These are phyloP conservation scores for Fusarium sp. DNA, from an alignment of 2,329 filamentous ascomycete species.

Conservation along the genomic window DNA sequence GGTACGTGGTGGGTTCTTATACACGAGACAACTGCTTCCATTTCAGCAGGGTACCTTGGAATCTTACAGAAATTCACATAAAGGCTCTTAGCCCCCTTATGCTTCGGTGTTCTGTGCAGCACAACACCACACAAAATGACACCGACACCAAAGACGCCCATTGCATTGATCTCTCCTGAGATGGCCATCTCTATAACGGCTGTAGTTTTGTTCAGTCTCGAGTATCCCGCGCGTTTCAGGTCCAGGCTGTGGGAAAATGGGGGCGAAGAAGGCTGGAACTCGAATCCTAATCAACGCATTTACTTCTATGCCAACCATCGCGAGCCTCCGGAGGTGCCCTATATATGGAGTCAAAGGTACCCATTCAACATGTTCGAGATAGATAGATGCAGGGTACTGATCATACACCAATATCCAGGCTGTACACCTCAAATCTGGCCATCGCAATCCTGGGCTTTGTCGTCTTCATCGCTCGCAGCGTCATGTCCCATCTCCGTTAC, in stretches of 20 bases:
- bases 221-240: slow-evolving; percentile 41
- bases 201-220: slow-evolving; percentile 39
- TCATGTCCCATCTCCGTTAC: slow-evolving; percentile 40
- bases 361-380: too few species aligned
- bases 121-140: slow-evolving; percentile 22
- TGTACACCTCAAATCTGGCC: slow-evolving; percentile 46
- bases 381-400: not conserved
- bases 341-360: slow-evolving; percentile 46
- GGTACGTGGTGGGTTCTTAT: slow-evolving; percentile 2
- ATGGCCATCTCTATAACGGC: slow-evolving; percentile 21
- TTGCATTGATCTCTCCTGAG: slow-evolving; percentile 34
- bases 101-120: not conserved
- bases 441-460: slow-evolving; percentile 47
- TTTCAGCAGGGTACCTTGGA: not conserved
- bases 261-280: slow-evolving; percentile 47
- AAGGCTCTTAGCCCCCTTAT: not conserved
- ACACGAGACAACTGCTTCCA: slow-evolving; percentile 2
- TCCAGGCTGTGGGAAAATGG: slow-evolving; percentile 46
- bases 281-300: slow-evolving; percentile 45
- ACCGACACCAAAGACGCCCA: slow-evolving; percentile 14
- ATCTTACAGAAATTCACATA: slow-evolving; percentile 11
- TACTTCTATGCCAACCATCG: slow-evolving; percentile 48
- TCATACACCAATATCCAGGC: slow-evolving; percentile 22
- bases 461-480: slow-evolving; percentile 42
- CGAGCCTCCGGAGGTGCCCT: slow-evolving; percentile 45